Evolutionary conservation across 140 eudicot species (phyloP).

Genomic region (Senecio squalidus): DNA sequence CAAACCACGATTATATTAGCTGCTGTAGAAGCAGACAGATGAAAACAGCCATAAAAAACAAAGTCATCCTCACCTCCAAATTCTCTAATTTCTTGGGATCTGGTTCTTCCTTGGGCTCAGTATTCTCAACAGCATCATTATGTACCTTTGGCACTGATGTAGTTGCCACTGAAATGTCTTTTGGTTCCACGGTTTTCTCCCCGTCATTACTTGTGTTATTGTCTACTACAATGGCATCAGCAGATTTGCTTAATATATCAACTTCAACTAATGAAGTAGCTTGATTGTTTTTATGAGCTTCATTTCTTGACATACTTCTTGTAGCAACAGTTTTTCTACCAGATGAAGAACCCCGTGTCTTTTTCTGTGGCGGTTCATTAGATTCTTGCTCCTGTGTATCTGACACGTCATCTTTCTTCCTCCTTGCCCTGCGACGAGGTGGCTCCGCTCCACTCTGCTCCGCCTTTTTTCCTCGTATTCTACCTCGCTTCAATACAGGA

Average conservation of each 20-base stretch:
- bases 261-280: conserved; percentile 15
- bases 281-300: conserved; percentile 27
- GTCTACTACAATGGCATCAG: conserved; percentile 8
- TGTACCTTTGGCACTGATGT: conserved; percentile 4
- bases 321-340: conserved; percentile 51
- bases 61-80: conserved; percentile 16
- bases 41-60: background rate
- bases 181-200: conserved; percentile 17
- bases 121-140: conserved; percentile 20
- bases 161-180: conserved; percentile 15
- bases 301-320: conserved; percentile 43
- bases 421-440: conserved; percentile 65
- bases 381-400: conserved; percentile 44
- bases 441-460: conserved; percentile 44
- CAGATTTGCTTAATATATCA: conserved; percentile 12
- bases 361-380: conserved; percentile 45
- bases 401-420: conserved; percentile 43
- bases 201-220: conserved; percentile 6
- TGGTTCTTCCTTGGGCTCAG: conserved; percentile 16
- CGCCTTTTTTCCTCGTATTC: conserved; percentile 56
- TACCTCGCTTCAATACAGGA: conserved; percentile 42
- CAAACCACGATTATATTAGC: background rate
- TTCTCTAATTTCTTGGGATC: conserved; percentile 9
- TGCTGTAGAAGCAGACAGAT: background rate
- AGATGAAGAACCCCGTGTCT: conserved; percentile 46